Percentiles rank a stretch among this genome's conserved stretches.
Evolutionary conservation across 176 grass and related monocot species (phyloP).

Genomic region (Oryza glumipatula): DNA sequence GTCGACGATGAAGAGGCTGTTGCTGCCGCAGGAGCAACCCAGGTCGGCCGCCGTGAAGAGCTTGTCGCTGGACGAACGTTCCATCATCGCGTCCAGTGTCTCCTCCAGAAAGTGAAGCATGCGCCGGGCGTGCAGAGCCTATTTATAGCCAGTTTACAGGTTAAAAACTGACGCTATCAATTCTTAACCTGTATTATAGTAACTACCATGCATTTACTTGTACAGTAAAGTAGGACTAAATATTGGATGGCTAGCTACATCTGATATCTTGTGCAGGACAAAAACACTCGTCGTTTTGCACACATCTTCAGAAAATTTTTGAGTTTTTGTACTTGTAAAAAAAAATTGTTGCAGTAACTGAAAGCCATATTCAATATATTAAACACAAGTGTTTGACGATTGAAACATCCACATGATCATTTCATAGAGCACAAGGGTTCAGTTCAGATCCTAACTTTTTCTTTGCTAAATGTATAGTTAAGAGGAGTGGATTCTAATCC

Average conservation of each 20-base stretch:
- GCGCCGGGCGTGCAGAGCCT: background rate
- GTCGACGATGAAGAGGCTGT: constrained; percentile 37
- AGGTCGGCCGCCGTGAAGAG: constrained; percentile 42
- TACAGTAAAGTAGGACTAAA: background rate
- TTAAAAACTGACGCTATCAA: background rate
- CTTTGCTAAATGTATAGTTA: background rate
- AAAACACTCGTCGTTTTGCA: background rate
- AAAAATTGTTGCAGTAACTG: background rate
- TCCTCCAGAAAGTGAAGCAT: constrained; percentile 23
- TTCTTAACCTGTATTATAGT: background rate
- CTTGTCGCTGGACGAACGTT: background rate
- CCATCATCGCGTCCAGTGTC: constrained; percentile 5
- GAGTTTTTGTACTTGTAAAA: background rate
- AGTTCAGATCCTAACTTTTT: background rate
- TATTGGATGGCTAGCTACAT: background rate
- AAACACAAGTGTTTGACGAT: background rate
- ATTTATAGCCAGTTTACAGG: background rate
- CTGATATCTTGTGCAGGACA: background rate
- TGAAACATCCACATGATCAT: background rate
- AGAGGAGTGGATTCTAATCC: too few species aligned
- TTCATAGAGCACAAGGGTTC: background rate
- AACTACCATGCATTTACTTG: background rate
- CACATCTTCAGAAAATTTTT: background rate
- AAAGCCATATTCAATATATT: background rate
- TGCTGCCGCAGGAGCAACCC: constrained; percentile 38